These are phyloP conservation scores for Medicago truncatula DNA, from an alignment of 306 rosid genomes.

Conservation along the genomic window MtrunA17r5.0-ANR NC_053047.1:17457501-17458000, in stretches of 20 bases:
- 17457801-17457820: slow-evolving; percentile 67
- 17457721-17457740: slow-evolving; percentile 79
- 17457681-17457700: slow-evolving; percentile 84
- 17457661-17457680: slow-evolving; percentile 73
- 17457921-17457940: slow-evolving; percentile 78
- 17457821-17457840: slow-evolving; percentile 73
- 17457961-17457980: slow-evolving; percentile 64
- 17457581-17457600: slow-evolving; percentile 81
- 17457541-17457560: slow-evolving; percentile 79
- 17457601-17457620: slow-evolving; percentile 74
- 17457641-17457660: slow-evolving; percentile 62
- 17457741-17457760: slow-evolving; percentile 76
- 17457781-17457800: slow-evolving; percentile 59
- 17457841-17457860: slow-evolving; percentile 84
- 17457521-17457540: slow-evolving; percentile 71
- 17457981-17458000: slow-evolving; percentile 72
- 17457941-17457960: slow-evolving; percentile 59
- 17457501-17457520: slow-evolving; percentile 57
- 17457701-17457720: slow-evolving; percentile 73
- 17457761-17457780: slow-evolving; percentile 73
- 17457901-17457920: slow-evolving; percentile 76
- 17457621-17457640: slow-evolving; percentile 66
- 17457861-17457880: slow-evolving; percentile 60
- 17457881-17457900: slow-evolving; percentile 71
- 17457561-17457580: slow-evolving; percentile 68